Evolutionary conservation across 1,284 basidiomycete genomes (phyloP), one percentile per base, ranked within the genome.

Genomic region (Phlebopus sp.): DNA sequence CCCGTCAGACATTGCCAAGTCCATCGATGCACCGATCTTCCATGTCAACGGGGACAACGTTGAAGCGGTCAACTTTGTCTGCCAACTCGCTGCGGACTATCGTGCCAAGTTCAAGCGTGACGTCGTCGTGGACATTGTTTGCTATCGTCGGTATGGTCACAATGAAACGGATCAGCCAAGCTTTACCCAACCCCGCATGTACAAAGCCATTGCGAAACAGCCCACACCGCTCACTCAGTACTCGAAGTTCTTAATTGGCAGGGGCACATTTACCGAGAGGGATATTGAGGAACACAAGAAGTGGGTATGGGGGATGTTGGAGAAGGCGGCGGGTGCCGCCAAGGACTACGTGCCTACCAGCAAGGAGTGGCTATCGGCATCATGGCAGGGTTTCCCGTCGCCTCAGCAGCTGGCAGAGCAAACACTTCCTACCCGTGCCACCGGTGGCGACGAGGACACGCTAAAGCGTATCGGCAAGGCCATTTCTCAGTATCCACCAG

Each of bases 161-260:
- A 99, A 99, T 71, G 97, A 99, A 74, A 98, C 95, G 17, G 97
- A 99, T 69, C 97, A 99, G 71, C 97, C 97, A 17, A 90, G 84
- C 68, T 99, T 99, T 78, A 99, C 97, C 17, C 97, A 99, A 70
- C 97, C 97, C 10, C 82, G 92, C 55, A 99, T 99, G 96, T 99
- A 99, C 79, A 82, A 94, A 69, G 93, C 93, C 15, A 97, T 99
- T 68, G 86, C 86, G 71, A 90, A 93, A 64, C 94, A 99, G 72
- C 90, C 90, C 4, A 92, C 95, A 2, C 86, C 95, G 8, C 79
- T 99, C 49, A 88, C 90, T 14, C 83, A 93, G 69, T 99, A 99
- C 76, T 82, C 89, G 56, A 90, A 95, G 64, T 88, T 90, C 73
- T 77, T 99, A 45, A 81, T 94, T 63, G 86, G 88, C 51, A 92